Evolutionary conservation across 805 yeast genomes (phyloP), one percentile per base, ranked within the genome.

Genomic region (Candida sphagnicola): DNA sequence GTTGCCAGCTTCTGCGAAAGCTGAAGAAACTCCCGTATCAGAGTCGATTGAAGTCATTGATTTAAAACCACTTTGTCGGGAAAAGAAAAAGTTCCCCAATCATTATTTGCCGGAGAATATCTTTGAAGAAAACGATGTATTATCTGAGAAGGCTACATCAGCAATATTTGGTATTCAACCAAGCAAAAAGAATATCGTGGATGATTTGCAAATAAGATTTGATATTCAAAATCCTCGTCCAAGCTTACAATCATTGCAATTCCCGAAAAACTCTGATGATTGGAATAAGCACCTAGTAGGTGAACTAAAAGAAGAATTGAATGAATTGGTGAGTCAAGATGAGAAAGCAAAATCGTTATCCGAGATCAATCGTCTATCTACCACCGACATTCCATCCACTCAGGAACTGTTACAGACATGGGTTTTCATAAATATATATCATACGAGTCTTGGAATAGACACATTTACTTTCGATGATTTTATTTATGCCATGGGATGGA

Each of bases 381-480:
- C 39, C 1, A 21, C 32, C 8, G 31, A 48, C 11, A 34, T 61
- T 2, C 26, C 33, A 3, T 25, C 53, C 5, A 45, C 63, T 3
- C 69, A 61, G 35, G 76, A 74, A 35, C 72, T 82, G 1, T 54
- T 88, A 17, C 90, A 85, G 49, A 57, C 74, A 3, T 88, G 95
- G 95, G 66, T 77, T 1, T 88, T 87, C 50, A 57, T 86, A 19
- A 85, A 85, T 54, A 72, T 85, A 36, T 87, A 80, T 56, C 77
- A 79, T 47, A 71, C 72, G 25, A 78, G 87, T 1, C 62, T 87
- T 23, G 54, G 72, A 4, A 60, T 88, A n/a, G 88, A 82, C 50
- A 74, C 83, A 0, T 81, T 85, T 49, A 81, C 91, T 0, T 85
- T 84, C 62, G 96, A 87, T 60, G 95, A 83, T 47, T 85, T 77